These are phyloP conservation scores for Scenedesmus sp. DNA, from an alignment of 163 green algal genomes.

Conservation along the genomic window DNA sequence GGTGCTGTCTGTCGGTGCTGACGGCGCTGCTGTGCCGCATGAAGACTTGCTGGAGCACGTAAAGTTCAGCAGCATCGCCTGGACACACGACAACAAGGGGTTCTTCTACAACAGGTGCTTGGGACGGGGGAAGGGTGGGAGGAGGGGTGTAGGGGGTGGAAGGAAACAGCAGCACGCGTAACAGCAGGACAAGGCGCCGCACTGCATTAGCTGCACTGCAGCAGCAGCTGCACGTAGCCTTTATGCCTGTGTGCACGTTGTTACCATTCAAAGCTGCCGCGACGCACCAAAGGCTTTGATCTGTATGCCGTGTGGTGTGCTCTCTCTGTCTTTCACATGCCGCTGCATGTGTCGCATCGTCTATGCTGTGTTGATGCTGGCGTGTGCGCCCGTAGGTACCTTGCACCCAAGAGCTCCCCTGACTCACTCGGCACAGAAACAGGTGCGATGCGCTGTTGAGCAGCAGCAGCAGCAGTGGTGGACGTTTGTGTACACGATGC, in stretches of 20 bases:
- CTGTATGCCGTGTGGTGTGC: neutral
- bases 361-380: neutral
- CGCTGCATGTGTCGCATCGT: too few relatives aligned
- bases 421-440: constrained; percentile 16
- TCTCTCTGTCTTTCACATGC: too few relatives aligned
- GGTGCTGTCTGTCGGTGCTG: constrained; percentile 65
- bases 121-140: too few relatives aligned
- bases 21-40: constrained; percentile 66
- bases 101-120: constrained; percentile 92
- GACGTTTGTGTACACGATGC: too few relatives aligned
- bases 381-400: neutral
- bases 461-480: too few relatives aligned
- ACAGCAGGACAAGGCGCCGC: too few relatives aligned
- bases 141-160: too few relatives aligned
- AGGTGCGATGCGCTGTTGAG: neutral
- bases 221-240: neutral
- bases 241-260: neutral
- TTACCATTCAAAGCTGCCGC: neutral
- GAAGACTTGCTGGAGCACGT: constrained; percentile 86
- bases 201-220: neutral
- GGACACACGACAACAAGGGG: constrained; percentile 85
- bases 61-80: constrained; percentile 90
- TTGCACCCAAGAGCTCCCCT: constrained; percentile 27
- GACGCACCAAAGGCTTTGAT: neutral
- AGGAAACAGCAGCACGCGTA: too few relatives aligned